Percentiles rank a stretch among this genome's conserved stretches.
These are phyloP conservation scores for Pseudogymnoascus pannorum DNA, from an alignment of 2,329 filamentous ascomycete species.

Conservation along the genomic window DNA sequence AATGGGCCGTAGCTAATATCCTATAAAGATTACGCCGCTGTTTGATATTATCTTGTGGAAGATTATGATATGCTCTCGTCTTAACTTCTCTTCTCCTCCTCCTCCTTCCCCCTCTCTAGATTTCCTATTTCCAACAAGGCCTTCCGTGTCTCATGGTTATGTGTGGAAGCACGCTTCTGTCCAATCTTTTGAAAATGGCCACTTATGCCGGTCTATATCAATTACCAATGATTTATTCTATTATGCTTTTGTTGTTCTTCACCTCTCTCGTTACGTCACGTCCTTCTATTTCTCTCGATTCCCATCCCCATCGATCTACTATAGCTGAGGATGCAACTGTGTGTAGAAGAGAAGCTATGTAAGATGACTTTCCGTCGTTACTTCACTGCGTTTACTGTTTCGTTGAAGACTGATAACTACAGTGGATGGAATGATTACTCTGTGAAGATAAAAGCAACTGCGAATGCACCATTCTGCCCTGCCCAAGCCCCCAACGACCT, in stretches of 20 bases:
- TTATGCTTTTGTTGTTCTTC: neutral
- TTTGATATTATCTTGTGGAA: neutral
- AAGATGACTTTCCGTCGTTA: neutral
- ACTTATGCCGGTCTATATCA: neutral
- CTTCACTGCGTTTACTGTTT: neutral
- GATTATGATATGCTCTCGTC: neutral
- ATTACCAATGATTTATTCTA: neutral
- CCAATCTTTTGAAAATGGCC: neutral
- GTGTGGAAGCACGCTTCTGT: neutral
- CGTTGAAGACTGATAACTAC: neutral
- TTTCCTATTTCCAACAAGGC: neutral
- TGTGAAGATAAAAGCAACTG: neutral
- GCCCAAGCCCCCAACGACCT: neutral
- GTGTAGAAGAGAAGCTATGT: neutral
- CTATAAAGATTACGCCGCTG: neutral
- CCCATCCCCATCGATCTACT: neutral
- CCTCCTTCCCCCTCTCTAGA: neutral
- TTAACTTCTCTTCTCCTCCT: neutral
- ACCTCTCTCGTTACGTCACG: neutral
- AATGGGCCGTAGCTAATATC: neutral
- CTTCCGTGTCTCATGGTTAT: neutral
- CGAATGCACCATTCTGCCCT: neutral
- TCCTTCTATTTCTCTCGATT: neutral
- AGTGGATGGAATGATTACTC: neutral
- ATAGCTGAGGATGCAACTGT: neutral